Evolutionary conservation across 805 yeast genomes (phyloP).

Genomic region (Spathaspora arborariae): DNA sequence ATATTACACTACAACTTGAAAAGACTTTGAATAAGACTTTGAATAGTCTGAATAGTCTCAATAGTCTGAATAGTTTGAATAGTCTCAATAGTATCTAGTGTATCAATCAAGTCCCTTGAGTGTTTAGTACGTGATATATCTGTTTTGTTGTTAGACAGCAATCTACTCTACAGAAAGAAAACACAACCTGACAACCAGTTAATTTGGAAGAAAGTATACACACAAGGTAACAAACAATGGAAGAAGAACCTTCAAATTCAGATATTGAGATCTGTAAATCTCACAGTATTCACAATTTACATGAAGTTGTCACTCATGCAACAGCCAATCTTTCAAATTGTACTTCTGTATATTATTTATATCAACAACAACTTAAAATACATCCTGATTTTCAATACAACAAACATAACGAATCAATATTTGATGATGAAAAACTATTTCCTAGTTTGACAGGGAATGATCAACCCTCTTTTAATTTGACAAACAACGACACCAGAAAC

Average conservation of each 20-base stretch:
- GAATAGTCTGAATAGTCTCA: too few relatives aligned
- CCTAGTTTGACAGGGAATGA: conserved; percentile 29
- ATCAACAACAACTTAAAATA: conserved; percentile 9
- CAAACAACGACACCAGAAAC: not conserved
- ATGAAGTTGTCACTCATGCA: not conserved
- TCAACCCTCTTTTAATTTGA: too few relatives aligned
- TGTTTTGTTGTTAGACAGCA: too few relatives aligned
- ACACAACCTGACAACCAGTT: too few relatives aligned
- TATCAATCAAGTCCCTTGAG: too few relatives aligned
- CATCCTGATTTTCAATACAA: conserved; percentile 27
- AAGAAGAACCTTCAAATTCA: not conserved
- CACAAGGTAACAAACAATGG: not conserved
- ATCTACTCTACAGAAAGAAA: too few relatives aligned
- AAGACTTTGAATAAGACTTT: too few relatives aligned
- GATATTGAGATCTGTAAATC: not conserved
- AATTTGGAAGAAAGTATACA: not conserved
- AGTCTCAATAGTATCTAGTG: too few relatives aligned
- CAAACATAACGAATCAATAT: conserved; percentile 33
- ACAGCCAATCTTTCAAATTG: conserved; percentile 7
- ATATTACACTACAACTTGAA: too few relatives aligned
- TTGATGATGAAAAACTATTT: conserved; percentile 32
- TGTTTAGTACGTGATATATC: too few relatives aligned
- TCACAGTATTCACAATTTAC: not conserved
- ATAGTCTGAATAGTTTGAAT: too few relatives aligned
- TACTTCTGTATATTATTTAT: conserved; percentile 6